These are phyloP conservation scores for Epichloe gansuensis DNA, from an alignment of 2,329 filamentous ascomycete species.

Conservation along the genomic window DNA sequence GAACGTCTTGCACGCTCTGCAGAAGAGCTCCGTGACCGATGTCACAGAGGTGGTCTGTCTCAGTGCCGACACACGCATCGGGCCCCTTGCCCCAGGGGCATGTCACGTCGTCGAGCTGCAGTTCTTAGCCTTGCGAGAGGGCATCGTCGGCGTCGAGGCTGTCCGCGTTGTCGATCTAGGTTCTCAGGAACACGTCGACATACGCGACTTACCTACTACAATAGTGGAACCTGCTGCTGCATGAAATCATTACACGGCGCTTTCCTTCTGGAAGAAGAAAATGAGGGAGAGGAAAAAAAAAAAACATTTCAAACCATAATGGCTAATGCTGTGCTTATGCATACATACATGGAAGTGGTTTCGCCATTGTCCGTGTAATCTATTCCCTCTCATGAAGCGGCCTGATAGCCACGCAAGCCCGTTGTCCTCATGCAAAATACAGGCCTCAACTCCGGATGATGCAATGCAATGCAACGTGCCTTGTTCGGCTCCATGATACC, in stretches of 20 bases:
- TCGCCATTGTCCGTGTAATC: background rate
- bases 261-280: background rate
- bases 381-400: background rate
- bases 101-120: constrained; percentile 63
- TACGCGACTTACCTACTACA: constrained; percentile 60
- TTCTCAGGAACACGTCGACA: constrained; percentile 65
- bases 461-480: background rate
- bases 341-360: background rate
- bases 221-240: constrained; percentile 32
- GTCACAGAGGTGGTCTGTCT: constrained; percentile 59
- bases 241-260: background rate
- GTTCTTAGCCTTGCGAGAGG: constrained; percentile 55
- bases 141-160: constrained; percentile 58
- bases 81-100: constrained; percentile 56
- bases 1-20: constrained; percentile 57
- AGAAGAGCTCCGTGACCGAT: constrained; percentile 51
- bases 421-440: background rate
- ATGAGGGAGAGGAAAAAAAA: background rate
- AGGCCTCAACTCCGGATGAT: background rate
- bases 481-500: background rate
- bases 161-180: constrained; percentile 60
- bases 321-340: background rate
- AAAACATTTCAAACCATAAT: background rate
- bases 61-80: constrained; percentile 60
- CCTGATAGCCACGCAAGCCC: background rate